Evolutionary conservation across 177 flowering plant species (phyloP).

Genomic region (Vitis hybrid): DNA sequence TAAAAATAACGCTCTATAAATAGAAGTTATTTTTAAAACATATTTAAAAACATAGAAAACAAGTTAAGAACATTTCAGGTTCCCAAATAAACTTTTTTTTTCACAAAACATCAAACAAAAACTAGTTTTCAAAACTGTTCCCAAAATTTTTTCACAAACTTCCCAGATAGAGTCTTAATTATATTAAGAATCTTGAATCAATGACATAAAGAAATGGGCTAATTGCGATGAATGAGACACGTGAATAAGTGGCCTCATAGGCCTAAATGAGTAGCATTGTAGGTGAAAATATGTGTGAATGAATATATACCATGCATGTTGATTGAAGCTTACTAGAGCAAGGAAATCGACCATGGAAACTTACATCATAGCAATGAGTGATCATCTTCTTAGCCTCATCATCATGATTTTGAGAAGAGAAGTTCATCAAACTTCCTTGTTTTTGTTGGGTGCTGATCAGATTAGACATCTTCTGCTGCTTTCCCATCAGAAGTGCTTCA

Average conservation of each 20-base stretch:
- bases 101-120: too few relatives aligned
- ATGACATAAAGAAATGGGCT: too few relatives aligned
- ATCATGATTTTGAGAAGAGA: constrained; percentile 21
- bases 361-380: constrained; percentile 9
- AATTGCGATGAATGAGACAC: too few relatives aligned
- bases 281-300: not conserved
- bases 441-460: constrained; percentile 53
- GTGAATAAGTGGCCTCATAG: not conserved
- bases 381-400: constrained; percentile 23
- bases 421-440: constrained; percentile 35
- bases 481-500: constrained; percentile 75
- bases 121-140: too few relatives aligned
- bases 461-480: constrained; percentile 76
- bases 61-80: too few relatives aligned
- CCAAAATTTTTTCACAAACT: too few relatives aligned
- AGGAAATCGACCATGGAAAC: constrained; percentile 20
- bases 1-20: too few relatives aligned
- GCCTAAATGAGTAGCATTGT: not conserved
- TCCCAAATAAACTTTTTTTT: too few relatives aligned
- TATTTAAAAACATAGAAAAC: too few relatives aligned
- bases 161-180: too few relatives aligned
- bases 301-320: not conserved
- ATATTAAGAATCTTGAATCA: too few relatives aligned
- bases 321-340: not conserved
- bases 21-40: too few relatives aligned